phyloP scores from a whole-genome alignment of 768 basidiomycete genomes.

The Sporobolomyces roseus region DNA sequence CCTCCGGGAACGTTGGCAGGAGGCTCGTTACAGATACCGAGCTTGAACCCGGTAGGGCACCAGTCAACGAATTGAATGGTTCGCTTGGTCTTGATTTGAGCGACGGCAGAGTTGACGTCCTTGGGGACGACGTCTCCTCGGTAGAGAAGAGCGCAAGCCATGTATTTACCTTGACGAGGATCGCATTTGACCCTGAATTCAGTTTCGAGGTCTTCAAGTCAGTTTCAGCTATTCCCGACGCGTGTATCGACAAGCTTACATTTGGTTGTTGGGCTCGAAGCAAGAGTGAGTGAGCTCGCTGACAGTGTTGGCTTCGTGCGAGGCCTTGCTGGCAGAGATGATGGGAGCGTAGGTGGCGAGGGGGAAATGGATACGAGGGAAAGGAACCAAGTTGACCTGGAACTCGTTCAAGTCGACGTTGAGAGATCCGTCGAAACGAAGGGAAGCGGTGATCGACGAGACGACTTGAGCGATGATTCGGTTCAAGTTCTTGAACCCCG shows the following conservation, averaged over 20 bases:
- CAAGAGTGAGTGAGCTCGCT: slow-evolving; percentile 98
- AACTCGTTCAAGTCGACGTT: slow-evolving; percentile 98
- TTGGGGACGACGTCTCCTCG: slow-evolving; percentile 39
- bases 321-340: slow-evolving; percentile 84
- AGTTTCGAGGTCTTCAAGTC: slow-evolving; percentile 41
- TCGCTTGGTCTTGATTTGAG: slow-evolving; percentile 91
- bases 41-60: slow-evolving; percentile 98
- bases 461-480: slow-evolving; percentile 97
- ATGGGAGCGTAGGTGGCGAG: slow-evolving; percentile 93
- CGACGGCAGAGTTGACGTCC: slow-evolving; percentile 88
- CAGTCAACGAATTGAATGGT: slow-evolving; percentile 98
- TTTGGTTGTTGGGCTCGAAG: slow-evolving; percentile 94
- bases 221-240: slow-evolving; percentile 47
- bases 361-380: slow-evolving; percentile 80
- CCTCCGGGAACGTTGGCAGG: slow-evolving; percentile 87
- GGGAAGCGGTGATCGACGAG: slow-evolving; percentile 92
- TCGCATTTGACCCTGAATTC: slow-evolving; percentile 89
- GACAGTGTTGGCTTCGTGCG: slow-evolving; percentile 94
- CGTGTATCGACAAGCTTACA: slow-evolving; percentile 50
- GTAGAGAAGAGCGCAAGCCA: slow-evolving; percentile 51
- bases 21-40: slow-evolving; percentile 96
- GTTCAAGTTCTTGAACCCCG: slow-evolving; percentile 91
- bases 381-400: slow-evolving; percentile 98
- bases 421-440: slow-evolving; percentile 93
- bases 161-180: slow-evolving; percentile 97